Evolutionary conservation across 1,139 yeast genomes (phyloP).

Genomic region (Geotrichum phurueaensis): DNA sequence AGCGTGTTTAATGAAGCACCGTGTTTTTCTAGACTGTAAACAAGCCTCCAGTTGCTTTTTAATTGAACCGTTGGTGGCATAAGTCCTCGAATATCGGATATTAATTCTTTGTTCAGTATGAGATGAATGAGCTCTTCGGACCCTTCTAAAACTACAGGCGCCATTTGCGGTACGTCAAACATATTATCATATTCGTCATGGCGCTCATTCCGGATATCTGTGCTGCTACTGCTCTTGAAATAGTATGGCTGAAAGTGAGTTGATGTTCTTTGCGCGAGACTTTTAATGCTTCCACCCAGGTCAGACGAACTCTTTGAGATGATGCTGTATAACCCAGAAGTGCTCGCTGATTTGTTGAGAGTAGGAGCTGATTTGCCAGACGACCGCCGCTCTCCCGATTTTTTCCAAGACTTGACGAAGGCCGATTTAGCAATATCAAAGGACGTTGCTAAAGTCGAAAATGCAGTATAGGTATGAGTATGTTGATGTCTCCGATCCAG

Average conservation of each 20-base stretch:
- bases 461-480: constrained; percentile 1
- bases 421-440: constrained; percentile 7
- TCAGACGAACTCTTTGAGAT: constrained; percentile 5
- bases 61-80: constrained; percentile 76
- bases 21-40: constrained; percentile 82
- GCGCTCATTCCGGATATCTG: background rate
- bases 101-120: constrained; percentile 54
- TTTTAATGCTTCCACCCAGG: constrained; percentile 1
- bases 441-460: constrained; percentile 8
- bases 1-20: constrained; percentile 83
- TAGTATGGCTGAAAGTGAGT: background rate
- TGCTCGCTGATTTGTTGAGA: background rate
- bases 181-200: background rate
- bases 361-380: background rate
- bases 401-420: background rate
- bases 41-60: constrained; percentile 66
- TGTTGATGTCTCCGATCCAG: background rate
- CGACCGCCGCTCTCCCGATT: background rate
- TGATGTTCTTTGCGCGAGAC: constrained; percentile 2
- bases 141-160: constrained; percentile 49
- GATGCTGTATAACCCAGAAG: background rate
- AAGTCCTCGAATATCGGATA: constrained; percentile 64
- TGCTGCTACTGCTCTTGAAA: background rate
- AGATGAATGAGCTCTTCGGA: constrained; percentile 54
- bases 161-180: constrained; percentile 37